phyloP scores from a whole-genome alignment of 139 green algal genomes.

The Zygnema cylindricum region DNA sequence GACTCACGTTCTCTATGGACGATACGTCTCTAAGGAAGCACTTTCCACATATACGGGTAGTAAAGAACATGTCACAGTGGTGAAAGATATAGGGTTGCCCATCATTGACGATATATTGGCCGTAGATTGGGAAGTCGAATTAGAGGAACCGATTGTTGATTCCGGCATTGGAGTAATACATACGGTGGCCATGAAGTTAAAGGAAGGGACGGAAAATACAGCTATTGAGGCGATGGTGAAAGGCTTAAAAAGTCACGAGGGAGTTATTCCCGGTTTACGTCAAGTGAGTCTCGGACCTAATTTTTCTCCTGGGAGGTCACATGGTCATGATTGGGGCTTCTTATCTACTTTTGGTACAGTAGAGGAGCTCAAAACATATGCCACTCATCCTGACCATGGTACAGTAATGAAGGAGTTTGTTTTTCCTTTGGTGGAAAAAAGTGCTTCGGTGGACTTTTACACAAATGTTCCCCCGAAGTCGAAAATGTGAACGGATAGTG shows the following conservation, averaged over 20 bases:
- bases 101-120: conserved; percentile 28
- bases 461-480: neutral
- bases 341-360: neutral
- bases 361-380: conserved; percentile 25
- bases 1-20: conserved; percentile 20
- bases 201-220: neutral
- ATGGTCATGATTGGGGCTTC: conserved; percentile 41
- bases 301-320: neutral
- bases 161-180: conserved; percentile 4
- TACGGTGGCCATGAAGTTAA: conserved; percentile 24
- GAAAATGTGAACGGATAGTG: neutral
- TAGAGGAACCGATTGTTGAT: neutral
- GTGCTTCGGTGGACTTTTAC: conserved; percentile 25
- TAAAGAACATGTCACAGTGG: conserved; percentile 19
- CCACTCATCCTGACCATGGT: neutral
- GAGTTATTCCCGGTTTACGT: conserved; percentile 4
- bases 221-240: conserved; percentile 19
- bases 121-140: conserved; percentile 33
- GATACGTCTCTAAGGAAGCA: conserved; percentile 2
- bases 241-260: conserved; percentile 10
- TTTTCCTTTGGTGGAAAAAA: conserved; percentile 11
- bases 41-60: neutral
- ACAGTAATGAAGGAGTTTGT: conserved; percentile 19
- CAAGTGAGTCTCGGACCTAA: conserved; percentile 20
- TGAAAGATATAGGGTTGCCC: neutral